Evolutionary conservation across 441 rosid species (phyloP).

Genomic region (Pelargonium fulgidum): DNA sequence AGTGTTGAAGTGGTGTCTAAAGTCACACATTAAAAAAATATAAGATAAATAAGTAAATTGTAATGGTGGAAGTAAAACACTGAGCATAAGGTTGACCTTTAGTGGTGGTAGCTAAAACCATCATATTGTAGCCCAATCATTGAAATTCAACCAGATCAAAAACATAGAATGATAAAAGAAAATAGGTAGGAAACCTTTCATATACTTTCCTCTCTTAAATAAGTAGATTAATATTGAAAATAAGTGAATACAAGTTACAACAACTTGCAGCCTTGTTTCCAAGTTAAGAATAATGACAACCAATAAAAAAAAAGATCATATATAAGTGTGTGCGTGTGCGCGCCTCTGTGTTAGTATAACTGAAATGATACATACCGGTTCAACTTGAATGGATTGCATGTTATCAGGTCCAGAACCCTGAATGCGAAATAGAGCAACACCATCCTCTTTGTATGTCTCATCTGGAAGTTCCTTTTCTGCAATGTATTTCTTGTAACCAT

Average conservation of each 20-base stretch:
- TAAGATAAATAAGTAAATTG: neutral
- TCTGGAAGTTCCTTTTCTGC: constrained; percentile 67
- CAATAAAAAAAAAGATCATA: neutral
- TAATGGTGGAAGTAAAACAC: neutral
- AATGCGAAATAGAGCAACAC: constrained; percentile 73
- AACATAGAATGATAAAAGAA: neutral
- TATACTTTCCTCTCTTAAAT: neutral
- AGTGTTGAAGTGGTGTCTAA: too few species aligned
- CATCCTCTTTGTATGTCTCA: constrained; percentile 62
- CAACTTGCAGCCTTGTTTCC: constrained; percentile 3
- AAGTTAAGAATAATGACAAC: constrained; percentile 11
- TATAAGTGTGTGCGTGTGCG: neutral
- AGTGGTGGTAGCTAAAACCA: neutral
- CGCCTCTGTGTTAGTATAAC: neutral
- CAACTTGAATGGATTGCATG: constrained; percentile 98
- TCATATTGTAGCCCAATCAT: neutral
- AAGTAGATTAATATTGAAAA: neutral
- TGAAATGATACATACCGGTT: constrained; percentile 52
- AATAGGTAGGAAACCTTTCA: neutral
- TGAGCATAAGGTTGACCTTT: neutral
- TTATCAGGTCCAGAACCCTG: constrained; percentile 98
- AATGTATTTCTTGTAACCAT: constrained; percentile 71
- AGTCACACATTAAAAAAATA: neutral
- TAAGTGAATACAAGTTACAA: neutral
- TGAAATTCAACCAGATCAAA: neutral